phyloP scores from a whole-genome alignment of 2,329 filamentous ascomycete species.

The Colletotrichum viniferum region DNA sequence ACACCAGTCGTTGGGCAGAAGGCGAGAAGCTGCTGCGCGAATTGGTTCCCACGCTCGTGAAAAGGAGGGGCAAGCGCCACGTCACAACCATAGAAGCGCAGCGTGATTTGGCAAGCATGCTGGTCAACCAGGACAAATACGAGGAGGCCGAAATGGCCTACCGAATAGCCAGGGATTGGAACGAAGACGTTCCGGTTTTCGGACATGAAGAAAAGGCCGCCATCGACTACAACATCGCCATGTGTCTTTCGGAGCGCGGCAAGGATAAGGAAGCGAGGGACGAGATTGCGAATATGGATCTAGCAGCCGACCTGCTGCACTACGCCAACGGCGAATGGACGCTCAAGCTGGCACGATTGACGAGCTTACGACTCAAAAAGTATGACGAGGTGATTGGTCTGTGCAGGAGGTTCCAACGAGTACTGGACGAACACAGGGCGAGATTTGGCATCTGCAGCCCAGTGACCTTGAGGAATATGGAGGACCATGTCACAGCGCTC shows the following conservation, averaged over 20 bases:
- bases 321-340: conserved; percentile 25
- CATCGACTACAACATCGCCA: conserved; percentile 25
- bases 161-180: conserved; percentile 21
- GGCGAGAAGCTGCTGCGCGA: conserved; percentile 23
- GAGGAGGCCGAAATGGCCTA: conserved; percentile 20
- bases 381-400: conserved; percentile 21
- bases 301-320: conserved; percentile 22
- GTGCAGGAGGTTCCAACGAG: conserved; percentile 15
- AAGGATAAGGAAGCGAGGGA: conserved; percentile 7
- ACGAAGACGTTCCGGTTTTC: conserved; percentile 19
- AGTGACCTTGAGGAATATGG: conserved; percentile 19
- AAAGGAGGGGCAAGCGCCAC: conserved; percentile 15
- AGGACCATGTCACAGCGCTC: conserved; percentile 19
- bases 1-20: conserved; percentile 23
- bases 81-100: conserved; percentile 24
- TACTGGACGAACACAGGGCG: conserved; percentile 17
- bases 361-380: conserved; percentile 12
- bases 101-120: conserved; percentile 23
- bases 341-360: conserved; percentile 22
- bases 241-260: conserved; percentile 24
- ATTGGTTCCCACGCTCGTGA: conserved; percentile 19
- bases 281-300: conserved; percentile 19
- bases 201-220: conserved; percentile 23
- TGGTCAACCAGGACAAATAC: conserved; percentile 23
- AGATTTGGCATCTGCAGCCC: conserved; percentile 13